Evolutionary conservation across 805 yeast species (phyloP), one percentile per base, ranked within the genome.

Genomic region (Sungouiella blattae): DNA sequence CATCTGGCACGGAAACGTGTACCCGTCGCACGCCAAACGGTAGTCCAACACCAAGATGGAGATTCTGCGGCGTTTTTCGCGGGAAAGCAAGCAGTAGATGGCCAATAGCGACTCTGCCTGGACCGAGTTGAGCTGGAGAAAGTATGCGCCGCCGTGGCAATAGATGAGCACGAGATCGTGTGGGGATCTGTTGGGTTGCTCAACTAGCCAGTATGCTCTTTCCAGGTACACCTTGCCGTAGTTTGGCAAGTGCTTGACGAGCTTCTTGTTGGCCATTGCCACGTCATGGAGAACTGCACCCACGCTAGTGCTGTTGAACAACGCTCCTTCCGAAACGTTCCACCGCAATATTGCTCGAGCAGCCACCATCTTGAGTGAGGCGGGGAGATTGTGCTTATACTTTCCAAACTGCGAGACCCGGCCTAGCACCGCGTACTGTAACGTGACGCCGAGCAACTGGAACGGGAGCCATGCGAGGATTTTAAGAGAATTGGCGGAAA

Each of bases 1-100:
- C 11, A 57, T 25, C 39, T 60, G 69, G 13, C 36, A 26, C 1
- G 67, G 65, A 18, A 59, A 45, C 0, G 50, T 36, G 37, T 44
- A 40, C 4, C 63, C 62, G 13, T 50, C 32, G 18, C 52, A 43
- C 1, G 55, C 59, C 27, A 59, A 44, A 15, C 47, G 45, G 34
- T 31, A 31, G 28, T 31, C 34, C 16, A 31, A 16, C 8, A 24
- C 11, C 16, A 31, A n/a, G 11, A 31, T 20, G 7, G 20, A 12
- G 16, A 17, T 6, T 17, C 14, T 23, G 13, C 9, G 16, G 8
- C 28, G 17, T 21, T 30, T 30, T 9, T 22, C 33, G 11, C 11
- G n/a, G 21, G 21, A 6, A 5, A 31, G 15, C 11, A 24, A n/a
- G 16, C 3, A 12, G 28, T 31, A 24, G 13, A 22, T 12, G 18